Conservation (phyloP, 2,329 filamentous ascomycete genomes). For the Paraconiothyrium sp. region DNA sequence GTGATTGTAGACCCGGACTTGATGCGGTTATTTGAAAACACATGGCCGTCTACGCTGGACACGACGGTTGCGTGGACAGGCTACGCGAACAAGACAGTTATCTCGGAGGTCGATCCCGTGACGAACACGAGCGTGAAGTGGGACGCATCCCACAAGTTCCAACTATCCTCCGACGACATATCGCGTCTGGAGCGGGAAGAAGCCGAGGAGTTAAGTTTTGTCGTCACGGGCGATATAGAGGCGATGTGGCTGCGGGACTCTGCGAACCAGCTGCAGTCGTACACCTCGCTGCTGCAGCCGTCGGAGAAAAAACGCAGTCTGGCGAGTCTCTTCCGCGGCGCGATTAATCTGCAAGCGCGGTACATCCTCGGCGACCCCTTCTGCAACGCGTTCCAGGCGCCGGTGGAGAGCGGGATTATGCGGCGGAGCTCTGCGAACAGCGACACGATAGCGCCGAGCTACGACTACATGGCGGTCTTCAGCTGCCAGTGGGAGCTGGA, state of each 20-base stretch:
- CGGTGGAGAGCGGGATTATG: slow-evolving; percentile 55
- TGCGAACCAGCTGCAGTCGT: slow-evolving; percentile 77
- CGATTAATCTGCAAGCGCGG: slow-evolving; percentile 75
- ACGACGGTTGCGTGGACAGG: slow-evolving; percentile 77
- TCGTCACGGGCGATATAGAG: slow-evolving; percentile 67
- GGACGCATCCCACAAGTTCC: not conserved
- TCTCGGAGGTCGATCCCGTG: not conserved
- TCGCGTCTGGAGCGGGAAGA: slow-evolving; percentile 10
- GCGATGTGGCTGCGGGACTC: slow-evolving; percentile 65
- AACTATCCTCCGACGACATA: slow-evolving; percentile 4
- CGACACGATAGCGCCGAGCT: slow-evolving; percentile 56
- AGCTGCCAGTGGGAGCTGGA: slow-evolving; percentile 65
- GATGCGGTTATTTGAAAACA: slow-evolving; percentile 74
- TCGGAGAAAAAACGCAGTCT: slow-evolving; percentile 61
- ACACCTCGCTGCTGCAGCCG: slow-evolving; percentile 67
- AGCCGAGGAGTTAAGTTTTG: slow-evolving; percentile 69
- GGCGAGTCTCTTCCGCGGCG: slow-evolving; percentile 72
- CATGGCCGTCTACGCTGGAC: slow-evolving; percentile 79
- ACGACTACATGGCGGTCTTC: slow-evolving; percentile 57
- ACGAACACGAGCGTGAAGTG: not conserved
- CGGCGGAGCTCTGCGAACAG: slow-evolving; percentile 48
- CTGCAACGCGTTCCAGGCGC: slow-evolving; percentile 64
- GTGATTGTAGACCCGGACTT: slow-evolving; percentile 66
- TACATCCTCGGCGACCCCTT: slow-evolving; percentile 69
- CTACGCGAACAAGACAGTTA: slow-evolving; percentile 57